Percentiles rank a stretch among this genome's conserved stretches.
Evolutionary conservation across 495 filamentous ascomycete species (phyloP).

Genomic region (Terfezia claveryi): DNA sequence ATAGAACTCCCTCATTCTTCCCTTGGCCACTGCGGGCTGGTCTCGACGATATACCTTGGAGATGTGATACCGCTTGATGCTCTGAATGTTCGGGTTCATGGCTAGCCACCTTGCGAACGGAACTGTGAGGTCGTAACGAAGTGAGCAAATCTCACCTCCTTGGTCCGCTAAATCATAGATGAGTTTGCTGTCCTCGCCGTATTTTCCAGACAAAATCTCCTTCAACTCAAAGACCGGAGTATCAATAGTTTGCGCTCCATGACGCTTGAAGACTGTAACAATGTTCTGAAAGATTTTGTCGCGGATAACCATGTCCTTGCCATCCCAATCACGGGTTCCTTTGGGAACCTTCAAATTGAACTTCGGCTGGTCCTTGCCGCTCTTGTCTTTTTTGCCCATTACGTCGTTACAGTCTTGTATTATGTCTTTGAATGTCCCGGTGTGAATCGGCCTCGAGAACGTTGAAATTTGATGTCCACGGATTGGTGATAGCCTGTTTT

Average conservation of each 20-base stretch:
- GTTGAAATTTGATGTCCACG: too few relatives aligned
- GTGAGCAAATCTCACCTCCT: constrained; percentile 61
- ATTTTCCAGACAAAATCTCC: constrained; percentile 62
- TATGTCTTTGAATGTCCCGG: too few relatives aligned
- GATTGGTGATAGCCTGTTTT: too few relatives aligned
- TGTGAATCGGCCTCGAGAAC: too few relatives aligned
- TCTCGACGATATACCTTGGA: constrained; percentile 49
- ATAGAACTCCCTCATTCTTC: constrained; percentile 89
- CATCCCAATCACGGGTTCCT: constrained; percentile 29
- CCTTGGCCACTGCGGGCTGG: constrained; percentile 54
- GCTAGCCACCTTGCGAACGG: constrained; percentile 72
- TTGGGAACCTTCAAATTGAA: constrained; percentile 19
- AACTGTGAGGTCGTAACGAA: constrained; percentile 85
- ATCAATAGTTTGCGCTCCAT: constrained; percentile 69
- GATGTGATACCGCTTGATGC: constrained; percentile 73
- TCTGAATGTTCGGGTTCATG: constrained; percentile 52
- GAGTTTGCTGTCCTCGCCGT: constrained; percentile 79
- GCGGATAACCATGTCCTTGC: constrained; percentile 51
- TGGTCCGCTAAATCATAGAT: constrained; percentile 77
- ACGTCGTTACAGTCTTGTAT: not conserved
- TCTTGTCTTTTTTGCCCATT: constrained; percentile 11
- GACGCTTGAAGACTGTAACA: constrained; percentile 67
- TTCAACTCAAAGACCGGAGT: constrained; percentile 42
- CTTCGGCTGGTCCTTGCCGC: constrained; percentile 16
- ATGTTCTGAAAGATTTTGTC: constrained; percentile 71